These are phyloP conservation scores for Sporisorium sorghi DNA, from an alignment of 1,284 basidiomycete genomes.

Conservation along the genomic window DNA sequence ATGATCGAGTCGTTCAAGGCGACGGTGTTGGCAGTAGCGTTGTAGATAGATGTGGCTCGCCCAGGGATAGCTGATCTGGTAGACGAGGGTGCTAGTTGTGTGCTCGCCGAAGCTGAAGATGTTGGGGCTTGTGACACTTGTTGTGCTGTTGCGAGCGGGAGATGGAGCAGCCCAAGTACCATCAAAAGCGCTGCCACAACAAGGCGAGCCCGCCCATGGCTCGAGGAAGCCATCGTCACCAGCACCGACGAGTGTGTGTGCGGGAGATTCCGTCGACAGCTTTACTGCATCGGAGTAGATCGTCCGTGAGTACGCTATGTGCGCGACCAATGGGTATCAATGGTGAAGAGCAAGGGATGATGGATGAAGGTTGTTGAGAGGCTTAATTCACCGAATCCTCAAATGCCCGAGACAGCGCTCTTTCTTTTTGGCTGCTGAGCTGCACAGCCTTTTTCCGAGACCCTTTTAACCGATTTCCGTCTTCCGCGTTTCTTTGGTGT, in stretches of 20 bases:
- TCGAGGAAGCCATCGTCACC: not conserved
- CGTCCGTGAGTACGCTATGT: no score
- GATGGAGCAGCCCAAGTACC: not conserved
- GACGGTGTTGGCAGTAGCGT: constrained; percentile 28
- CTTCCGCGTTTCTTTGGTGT: no score
- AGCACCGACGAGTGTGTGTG: not conserved
- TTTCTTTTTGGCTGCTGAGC: no score
- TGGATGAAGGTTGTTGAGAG: not conserved
- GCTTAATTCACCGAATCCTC: no score
- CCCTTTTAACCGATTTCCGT: constrained; percentile 9
- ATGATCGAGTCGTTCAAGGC: constrained; percentile 57
- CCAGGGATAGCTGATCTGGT: constrained; percentile 40
- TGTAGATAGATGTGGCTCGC: constrained; percentile 37
- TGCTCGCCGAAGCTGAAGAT: constrained; percentile 8
- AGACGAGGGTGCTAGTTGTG: constrained; percentile 10
- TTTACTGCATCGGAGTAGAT: constrained; percentile 2
- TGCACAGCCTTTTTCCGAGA: constrained; percentile 17
- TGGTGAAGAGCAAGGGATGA: no score
- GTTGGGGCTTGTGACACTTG: constrained; percentile 17
- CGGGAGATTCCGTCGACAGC: not conserved
- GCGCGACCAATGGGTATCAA: not conserved
- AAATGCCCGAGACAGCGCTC: no score
- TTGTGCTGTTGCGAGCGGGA: constrained; percentile 16
- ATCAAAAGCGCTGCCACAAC: not conserved
- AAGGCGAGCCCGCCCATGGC: not conserved